Evolutionary conservation across 2,329 filamentous ascomycete species (phyloP).

Genomic region (Botrytis pseudocinerea): DNA sequence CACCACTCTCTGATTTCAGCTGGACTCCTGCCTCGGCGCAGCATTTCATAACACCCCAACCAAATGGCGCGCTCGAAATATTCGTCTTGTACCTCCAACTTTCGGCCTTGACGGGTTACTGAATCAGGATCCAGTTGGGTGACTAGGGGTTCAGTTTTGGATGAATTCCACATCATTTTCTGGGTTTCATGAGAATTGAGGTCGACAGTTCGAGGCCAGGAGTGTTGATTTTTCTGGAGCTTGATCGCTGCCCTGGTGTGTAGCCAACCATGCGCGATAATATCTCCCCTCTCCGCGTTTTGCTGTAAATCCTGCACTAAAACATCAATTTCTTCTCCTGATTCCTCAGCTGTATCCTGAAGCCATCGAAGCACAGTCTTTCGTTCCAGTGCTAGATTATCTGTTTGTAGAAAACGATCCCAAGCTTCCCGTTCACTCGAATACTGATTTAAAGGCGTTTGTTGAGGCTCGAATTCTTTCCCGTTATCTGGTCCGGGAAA

Average conservation of each 20-base stretch:
- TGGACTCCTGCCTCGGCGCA: slow-evolving; percentile 78
- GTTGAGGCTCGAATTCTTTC: slow-evolving; percentile 29
- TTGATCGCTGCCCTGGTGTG: slow-evolving; percentile 91
- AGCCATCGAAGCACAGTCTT: slow-evolving; percentile 83
- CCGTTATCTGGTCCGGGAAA: slow-evolving; percentile 48
- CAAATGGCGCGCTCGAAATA: slow-evolving; percentile 89
- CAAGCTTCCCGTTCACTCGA: slow-evolving; percentile 63
- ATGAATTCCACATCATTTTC: slow-evolving; percentile 56
- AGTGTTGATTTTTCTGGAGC: slow-evolving; percentile 76
- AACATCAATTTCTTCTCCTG: slow-evolving; percentile 70
- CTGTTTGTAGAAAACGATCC: slow-evolving; percentile 71
- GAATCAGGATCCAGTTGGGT: slow-evolving; percentile 94
- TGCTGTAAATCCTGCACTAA: slow-evolving; percentile 75
- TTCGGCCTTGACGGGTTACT: slow-evolving; percentile 72
- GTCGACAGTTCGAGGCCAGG: slow-evolving; percentile 65
- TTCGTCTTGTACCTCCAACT: slow-evolving; percentile 78
- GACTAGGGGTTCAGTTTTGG: slow-evolving; percentile 65
- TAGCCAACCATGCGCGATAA: slow-evolving; percentile 87
- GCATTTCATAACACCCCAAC: slow-evolving; percentile 90
- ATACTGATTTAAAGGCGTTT: slow-evolving; percentile 49
- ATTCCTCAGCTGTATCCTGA: slow-evolving; percentile 69
- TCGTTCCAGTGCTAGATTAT: slow-evolving; percentile 75
- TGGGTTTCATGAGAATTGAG: slow-evolving; percentile 59
- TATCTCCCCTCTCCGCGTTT: slow-evolving; percentile 74
- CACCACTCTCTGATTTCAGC: slow-evolving; percentile 82